Evolutionary conservation across 768 basidiomycete species (phyloP).

Genomic region (Leccinum ochraceum): DNA sequence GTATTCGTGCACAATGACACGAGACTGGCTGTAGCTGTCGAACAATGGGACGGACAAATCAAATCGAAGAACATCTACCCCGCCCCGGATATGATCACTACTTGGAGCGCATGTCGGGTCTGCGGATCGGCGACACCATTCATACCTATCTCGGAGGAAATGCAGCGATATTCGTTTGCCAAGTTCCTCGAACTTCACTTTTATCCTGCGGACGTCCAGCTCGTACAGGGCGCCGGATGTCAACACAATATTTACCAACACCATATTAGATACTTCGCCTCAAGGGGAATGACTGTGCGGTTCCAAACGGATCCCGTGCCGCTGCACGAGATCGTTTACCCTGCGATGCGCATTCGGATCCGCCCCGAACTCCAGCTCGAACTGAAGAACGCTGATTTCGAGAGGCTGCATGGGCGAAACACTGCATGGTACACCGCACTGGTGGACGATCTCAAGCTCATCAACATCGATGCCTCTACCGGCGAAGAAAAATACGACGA

Average conservation of each 20-base stretch:
- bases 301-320: slow-evolving; percentile 85
- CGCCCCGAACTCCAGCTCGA: slow-evolving; percentile 85
- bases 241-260: slow-evolving; percentile 93
- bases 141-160: slow-evolving; percentile 87
- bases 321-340: slow-evolving; percentile 86
- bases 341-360: slow-evolving; percentile 83
- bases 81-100: slow-evolving; percentile 77
- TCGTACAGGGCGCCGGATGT: slow-evolving; percentile 88
- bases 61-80: slow-evolving; percentile 56
- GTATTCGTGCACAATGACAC: slow-evolving; percentile 91
- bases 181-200: slow-evolving; percentile 97
- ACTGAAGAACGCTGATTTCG: slow-evolving; percentile 91
- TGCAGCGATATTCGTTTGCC: slow-evolving; percentile 91
- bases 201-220: slow-evolving; percentile 84
- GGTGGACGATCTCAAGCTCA: slow-evolving; percentile 73
- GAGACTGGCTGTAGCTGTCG: slow-evolving; percentile 79
- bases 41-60: slow-evolving; percentile 84
- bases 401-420: slow-evolving; percentile 71
- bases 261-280: slow-evolving; percentile 89
- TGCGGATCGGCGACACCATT: slow-evolving; percentile 83
- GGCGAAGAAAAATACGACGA: slow-evolving; percentile 75
- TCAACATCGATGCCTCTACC: slow-evolving; percentile 76
- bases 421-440: slow-evolving; percentile 72
- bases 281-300: slow-evolving; percentile 79
- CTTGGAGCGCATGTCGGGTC: slow-evolving; percentile 86